Conservation (phyloP, 1,284 basidiomycete species). For the Anthracocystis panici-leucophaei region DNA sequence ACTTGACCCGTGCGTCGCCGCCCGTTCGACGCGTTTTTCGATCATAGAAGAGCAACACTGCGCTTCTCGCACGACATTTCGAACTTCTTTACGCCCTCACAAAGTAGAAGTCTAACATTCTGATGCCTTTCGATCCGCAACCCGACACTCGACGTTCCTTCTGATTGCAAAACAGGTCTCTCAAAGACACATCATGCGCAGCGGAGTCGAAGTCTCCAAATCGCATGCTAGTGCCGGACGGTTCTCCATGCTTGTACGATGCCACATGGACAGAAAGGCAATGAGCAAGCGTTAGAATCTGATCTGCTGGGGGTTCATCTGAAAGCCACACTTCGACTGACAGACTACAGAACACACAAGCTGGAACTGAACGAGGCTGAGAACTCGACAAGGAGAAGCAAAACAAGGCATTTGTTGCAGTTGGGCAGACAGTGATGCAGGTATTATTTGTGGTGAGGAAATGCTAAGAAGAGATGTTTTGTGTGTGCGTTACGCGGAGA, state of each 20-base stretch:
- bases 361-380: neutral
- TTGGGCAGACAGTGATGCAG: constrained; percentile 3
- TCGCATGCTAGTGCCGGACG: no score
- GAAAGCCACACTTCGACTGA: no score
- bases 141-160: no score
- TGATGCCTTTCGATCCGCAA: no score
- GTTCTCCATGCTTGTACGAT: no score
- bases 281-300: no score
- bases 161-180: no score
- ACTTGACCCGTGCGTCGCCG: constrained; percentile 9
- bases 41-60: neutral
- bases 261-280: no score
- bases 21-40: constrained; percentile 5
- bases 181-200: no score
- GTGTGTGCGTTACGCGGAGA: neutral
- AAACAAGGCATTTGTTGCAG: constrained; percentile 1
- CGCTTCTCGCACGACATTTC: neutral
- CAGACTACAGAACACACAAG: neutral
- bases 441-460: neutral
- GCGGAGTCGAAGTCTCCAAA: no score
- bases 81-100: neutral
- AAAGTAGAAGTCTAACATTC: no score
- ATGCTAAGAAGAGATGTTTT: constrained; percentile 3
- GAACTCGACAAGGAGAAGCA: neutral
- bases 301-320: no score